Evolutionary conservation across 331 rosid species (phyloP).

Genomic region (Phaseolus coccineus): DNA sequence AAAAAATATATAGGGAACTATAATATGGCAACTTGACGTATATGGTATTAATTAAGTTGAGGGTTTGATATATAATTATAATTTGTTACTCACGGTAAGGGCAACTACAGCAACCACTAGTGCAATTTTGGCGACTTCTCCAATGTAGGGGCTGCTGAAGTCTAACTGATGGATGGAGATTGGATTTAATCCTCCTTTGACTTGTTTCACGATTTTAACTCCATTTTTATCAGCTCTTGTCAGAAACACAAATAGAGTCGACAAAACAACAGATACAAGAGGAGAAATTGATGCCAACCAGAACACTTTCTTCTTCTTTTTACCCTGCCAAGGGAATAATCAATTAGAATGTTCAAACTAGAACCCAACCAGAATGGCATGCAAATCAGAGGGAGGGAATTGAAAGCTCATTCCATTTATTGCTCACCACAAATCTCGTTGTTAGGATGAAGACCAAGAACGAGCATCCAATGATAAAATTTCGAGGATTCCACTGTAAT

Average conservation of each 20-base stretch:
- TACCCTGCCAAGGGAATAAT: constrained; percentile 53
- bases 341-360: constrained; percentile 2
- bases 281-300: constrained; percentile 82
- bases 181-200: constrained; percentile 75
- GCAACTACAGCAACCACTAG: constrained; percentile 69
- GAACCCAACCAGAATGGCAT: neutral
- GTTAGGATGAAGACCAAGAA: constrained; percentile 71
- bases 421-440: constrained; percentile 66
- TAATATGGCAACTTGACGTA: too few relatives aligned
- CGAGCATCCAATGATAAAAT: constrained; percentile 67
- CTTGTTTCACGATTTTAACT: constrained; percentile 68
- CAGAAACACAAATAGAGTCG: constrained; percentile 68
- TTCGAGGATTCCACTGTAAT: constrained; percentile 73
- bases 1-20: neutral
- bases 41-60: too few relatives aligned
- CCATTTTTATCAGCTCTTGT: constrained; percentile 69
- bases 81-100: constrained; percentile 54
- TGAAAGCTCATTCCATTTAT: neutral
- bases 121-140: constrained; percentile 63
- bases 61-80: neutral
- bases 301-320: constrained; percentile 65
- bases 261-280: constrained; percentile 61
- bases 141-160: constrained; percentile 50
- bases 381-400: neutral
- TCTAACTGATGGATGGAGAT: constrained; percentile 63